Evolutionary conservation across 2,329 filamentous ascomycete species (phyloP).

Genomic region (Pestalotiopsis sp.): DNA sequence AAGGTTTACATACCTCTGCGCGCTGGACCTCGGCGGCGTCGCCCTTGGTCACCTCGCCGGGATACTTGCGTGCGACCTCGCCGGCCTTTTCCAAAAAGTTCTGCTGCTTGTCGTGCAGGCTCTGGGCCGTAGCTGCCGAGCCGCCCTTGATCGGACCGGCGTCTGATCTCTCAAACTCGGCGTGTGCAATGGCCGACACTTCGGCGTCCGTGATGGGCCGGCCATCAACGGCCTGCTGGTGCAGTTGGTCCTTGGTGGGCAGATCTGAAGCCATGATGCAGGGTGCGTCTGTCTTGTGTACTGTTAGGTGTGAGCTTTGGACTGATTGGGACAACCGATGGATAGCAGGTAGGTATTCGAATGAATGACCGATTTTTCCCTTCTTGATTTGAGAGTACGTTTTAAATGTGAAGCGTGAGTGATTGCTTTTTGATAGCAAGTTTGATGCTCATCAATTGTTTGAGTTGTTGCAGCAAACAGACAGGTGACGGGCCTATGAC

Average conservation of each 20-base stretch:
- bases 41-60: slow-evolving; percentile 30
- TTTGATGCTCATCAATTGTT: not conserved
- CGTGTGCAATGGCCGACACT: slow-evolving; percentile 25
- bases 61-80: slow-evolving; percentile 30
- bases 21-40: slow-evolving; percentile 31
- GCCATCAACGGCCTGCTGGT: slow-evolving; percentile 23
- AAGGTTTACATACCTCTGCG: slow-evolving; percentile 24
- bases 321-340: not conserved
- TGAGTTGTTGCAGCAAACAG: not conserved
- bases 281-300: not conserved
- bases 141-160: slow-evolving; percentile 34
- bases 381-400: not conserved
- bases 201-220: slow-evolving; percentile 29
- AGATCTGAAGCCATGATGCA: slow-evolving; percentile 14
- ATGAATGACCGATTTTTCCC: not conserved
- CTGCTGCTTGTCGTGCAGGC: slow-evolving; percentile 34
- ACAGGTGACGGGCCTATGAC: not conserved
- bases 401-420: not conserved
- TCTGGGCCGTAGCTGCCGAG: slow-evolving; percentile 34
- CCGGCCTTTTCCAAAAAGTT: slow-evolving; percentile 33
- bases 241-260: slow-evolving; percentile 22
- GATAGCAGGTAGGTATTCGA: not conserved
- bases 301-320: not conserved
- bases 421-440: not conserved
- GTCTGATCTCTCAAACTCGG: slow-evolving; percentile 31